These are phyloP conservation scores for Tetrastigma voinierianum DNA, from an alignment of 164 flowering plant genomes.

Conservation along the genomic window DNA sequence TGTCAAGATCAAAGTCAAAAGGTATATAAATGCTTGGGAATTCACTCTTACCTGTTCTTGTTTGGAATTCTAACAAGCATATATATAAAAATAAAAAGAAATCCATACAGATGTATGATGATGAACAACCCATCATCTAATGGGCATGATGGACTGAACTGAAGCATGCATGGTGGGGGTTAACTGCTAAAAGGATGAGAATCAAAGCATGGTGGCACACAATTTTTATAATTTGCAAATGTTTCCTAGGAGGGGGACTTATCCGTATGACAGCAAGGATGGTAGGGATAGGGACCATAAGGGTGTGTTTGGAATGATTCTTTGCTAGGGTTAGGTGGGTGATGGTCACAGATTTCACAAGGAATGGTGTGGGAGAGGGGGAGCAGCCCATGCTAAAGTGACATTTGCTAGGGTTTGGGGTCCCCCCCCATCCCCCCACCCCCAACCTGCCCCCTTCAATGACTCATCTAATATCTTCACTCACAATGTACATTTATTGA, in stretches of 20 bases:
- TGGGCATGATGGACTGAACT: background rate
- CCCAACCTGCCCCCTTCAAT: slow-evolving; percentile 11
- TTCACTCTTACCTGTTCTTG: too few species aligned
- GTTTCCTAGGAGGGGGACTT: slow-evolving; percentile 34
- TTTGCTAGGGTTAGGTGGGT: slow-evolving; percentile 19
- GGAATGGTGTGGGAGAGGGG: slow-evolving; percentile 18
- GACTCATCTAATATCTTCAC: too few species aligned
- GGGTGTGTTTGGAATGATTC: slow-evolving; percentile 21
- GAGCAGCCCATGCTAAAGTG: slow-evolving; percentile 27
- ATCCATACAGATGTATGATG: too few species aligned
- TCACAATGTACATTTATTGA: background rate
- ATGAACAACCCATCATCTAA: too few species aligned
- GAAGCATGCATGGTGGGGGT: too few species aligned
- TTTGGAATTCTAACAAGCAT: too few species aligned
- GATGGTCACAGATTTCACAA: slow-evolving; percentile 6
- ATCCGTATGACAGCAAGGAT: slow-evolving; percentile 26
- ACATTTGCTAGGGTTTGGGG: slow-evolving; percentile 3
- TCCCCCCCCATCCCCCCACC: slow-evolving; percentile 14
- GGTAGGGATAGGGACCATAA: slow-evolving; percentile 26
- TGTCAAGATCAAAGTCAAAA: too few species aligned
- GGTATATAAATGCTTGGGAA: too few species aligned
- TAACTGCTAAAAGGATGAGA: too few species aligned
- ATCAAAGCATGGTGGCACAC: background rate
- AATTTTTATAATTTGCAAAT: background rate
- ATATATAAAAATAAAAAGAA: too few species aligned